Evolutionary conservation across 495 filamentous ascomycete genomes (phyloP), one percentile per base, ranked within the genome.

Genomic region (Podospora sp.): DNA sequence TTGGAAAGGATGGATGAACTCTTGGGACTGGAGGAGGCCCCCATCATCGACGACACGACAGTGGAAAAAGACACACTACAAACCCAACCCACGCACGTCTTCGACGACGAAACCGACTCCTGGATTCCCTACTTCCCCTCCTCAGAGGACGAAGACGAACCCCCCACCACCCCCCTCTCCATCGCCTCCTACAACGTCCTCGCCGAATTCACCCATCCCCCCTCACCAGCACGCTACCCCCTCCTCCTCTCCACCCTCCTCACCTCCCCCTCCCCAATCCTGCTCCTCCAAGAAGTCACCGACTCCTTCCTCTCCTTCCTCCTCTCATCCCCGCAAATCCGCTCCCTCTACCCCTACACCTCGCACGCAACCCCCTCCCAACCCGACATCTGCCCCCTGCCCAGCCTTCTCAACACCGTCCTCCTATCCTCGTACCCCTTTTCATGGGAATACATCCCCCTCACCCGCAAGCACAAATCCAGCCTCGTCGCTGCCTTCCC

Each of bases 201-300:
- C 33, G 80, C 83, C 14, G 85, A 88, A 35, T 83, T 83, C 35
- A 65, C 77, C 16, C 79, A 79, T 55, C 84, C 85, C 0, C 76
- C 82, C 3, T 76, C 80, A n/a, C 62, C 72, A 18, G 72, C 77
- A 22, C 80, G 86, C 50, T 82, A 87, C 72, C 79, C 84, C 6
- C 75, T 84, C 20, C 68, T 88, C 21, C 53, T 85, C 36, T 63
- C 76, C 18, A 80, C 80, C 66, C 72, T 86, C 51, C 67, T 87
- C 55, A 69, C 79, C 7, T 20, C 69, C 0, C 26, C 65, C 1
- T 76, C 82, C 14, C 80, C 85, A 68, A 72, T 86, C 18, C 66
- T 88, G n/a, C 75, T 85, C 21, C 76, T 89, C 8, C 80, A 88
- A 72, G 86, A 88, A 73, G 84, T 88, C 24, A 85, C 86, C 0